Evolutionary conservation across 768 basidiomycete species (phyloP).

Genomic region (Fibroporia radiculosa): DNA sequence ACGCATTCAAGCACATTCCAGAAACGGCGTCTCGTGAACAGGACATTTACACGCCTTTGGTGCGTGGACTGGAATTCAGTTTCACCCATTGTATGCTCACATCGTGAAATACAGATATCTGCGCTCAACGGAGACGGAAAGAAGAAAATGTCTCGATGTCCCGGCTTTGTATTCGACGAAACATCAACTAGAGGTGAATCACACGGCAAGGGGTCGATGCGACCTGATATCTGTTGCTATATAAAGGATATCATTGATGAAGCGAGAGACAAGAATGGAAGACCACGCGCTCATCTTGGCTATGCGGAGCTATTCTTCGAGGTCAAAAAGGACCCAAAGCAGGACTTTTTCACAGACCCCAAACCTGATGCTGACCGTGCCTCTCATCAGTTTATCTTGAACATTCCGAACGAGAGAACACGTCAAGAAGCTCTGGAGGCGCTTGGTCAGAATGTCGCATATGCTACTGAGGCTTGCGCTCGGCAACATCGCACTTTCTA

Average conservation of each 20-base stretch:
- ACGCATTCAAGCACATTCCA: neutral
- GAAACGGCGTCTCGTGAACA: neutral
- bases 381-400: neutral
- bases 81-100: neutral
- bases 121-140: neutral
- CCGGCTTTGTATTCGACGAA: slow-evolving; percentile 5
- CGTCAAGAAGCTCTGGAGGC: neutral
- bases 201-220: slow-evolving; percentile 1
- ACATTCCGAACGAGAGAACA: neutral
- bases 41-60: neutral
- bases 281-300: neutral
- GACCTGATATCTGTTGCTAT: slow-evolving; percentile 6
- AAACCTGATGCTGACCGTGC: neutral
- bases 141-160: neutral
- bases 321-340: neutral
- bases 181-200: neutral
- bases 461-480: slow-evolving; percentile 15
- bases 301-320: slow-evolving; percentile 11
- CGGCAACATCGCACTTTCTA: slow-evolving; percentile 22
- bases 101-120: no score
- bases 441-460: slow-evolving; percentile 17
- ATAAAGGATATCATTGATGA: neutral
- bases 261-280: neutral
- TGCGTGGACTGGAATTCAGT: neutral
- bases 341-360: slow-evolving; percentile 7